These are phyloP conservation scores for Incumbomyces delicatus DNA, from an alignment of 2,329 filamentous ascomycete genomes.

Conservation along the genomic window DNA sequence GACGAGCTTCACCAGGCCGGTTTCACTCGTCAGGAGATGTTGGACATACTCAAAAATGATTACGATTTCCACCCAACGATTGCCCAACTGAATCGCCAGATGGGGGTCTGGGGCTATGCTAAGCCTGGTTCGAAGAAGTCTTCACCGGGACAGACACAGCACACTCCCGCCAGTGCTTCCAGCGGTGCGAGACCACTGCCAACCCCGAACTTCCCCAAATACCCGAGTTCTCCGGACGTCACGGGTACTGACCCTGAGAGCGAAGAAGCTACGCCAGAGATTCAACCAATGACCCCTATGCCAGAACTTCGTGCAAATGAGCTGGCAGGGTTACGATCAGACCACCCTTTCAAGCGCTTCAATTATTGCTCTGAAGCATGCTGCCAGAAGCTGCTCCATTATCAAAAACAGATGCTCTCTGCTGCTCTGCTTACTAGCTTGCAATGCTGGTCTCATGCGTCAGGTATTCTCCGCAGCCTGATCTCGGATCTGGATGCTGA, in stretches of 20 bases:
- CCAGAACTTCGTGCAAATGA: not conserved
- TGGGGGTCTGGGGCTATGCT: not conserved
- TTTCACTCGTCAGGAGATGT: not conserved
- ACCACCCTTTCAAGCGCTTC: no score
- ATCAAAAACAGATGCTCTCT: not conserved
- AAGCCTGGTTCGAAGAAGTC: not conserved
- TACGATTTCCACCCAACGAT: not conserved
- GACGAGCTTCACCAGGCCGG: not conserved
- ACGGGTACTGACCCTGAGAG: no score
- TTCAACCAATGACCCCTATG: no score
- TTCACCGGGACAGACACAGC: not conserved
- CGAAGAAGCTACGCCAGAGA: no score
- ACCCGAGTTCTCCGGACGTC: no score
- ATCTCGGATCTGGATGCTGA: not conserved
- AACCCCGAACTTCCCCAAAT: not conserved
- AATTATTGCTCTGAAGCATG: not conserved
- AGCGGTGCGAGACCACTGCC: not conserved
- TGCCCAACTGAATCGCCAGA: not conserved
- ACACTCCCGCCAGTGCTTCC: not conserved
- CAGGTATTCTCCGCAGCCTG: not conserved
- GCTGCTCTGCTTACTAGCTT: not conserved
- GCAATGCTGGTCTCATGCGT: not conserved
- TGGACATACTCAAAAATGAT: not conserved
- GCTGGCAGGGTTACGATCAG: not conserved
- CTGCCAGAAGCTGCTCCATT: not conserved